Evolutionary conservation across 257 asterid species (phyloP).

Genomic region (Verbena officinalis): DNA sequence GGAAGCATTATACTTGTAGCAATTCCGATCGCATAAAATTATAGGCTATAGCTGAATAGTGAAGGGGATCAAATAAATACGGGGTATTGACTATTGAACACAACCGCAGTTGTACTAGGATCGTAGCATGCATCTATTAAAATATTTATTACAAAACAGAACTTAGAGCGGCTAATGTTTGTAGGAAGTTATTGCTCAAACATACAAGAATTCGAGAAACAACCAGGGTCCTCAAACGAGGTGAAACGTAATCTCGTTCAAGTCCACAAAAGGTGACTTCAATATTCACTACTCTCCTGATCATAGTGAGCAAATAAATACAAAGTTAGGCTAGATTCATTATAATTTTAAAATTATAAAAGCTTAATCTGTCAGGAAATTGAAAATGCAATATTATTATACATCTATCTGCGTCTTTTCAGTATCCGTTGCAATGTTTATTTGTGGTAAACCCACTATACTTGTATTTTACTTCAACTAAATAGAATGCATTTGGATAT

Average conservation of each 20-base stretch:
- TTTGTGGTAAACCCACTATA: constrained; percentile 12
- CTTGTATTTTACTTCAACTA: not conserved
- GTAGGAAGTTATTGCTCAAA: not conserved
- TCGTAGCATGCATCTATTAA: constrained; percentile 8
- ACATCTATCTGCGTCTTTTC: constrained; percentile 23
- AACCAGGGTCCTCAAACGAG: constrained; percentile 22
- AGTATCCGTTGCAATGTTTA: constrained; percentile 15
- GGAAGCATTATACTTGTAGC: constrained; percentile 28
- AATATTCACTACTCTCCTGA: constrained; percentile 1
- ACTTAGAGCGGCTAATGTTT: constrained; percentile 21
- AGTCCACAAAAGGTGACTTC: constrained; percentile 23
- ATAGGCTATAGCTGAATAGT: constrained; percentile 12
- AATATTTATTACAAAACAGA: too few relatives aligned
- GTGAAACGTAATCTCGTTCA: constrained; percentile 29
- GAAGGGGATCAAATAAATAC: not conserved
- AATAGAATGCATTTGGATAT: not conserved
- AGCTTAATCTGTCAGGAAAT: not conserved
- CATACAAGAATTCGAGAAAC: not conserved
- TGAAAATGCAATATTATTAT: constrained; percentile 5
- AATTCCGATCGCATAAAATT: constrained; percentile 33
- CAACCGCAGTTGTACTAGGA: too few relatives aligned
- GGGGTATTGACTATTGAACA: too few relatives aligned
- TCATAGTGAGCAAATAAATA: not conserved
- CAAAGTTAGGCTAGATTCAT: not conserved
- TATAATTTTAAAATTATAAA: not conserved